Evolutionary conservation across 2,329 filamentous ascomycete genomes (phyloP).

Genomic region (Magnaporthiopsis rhizophila): DNA sequence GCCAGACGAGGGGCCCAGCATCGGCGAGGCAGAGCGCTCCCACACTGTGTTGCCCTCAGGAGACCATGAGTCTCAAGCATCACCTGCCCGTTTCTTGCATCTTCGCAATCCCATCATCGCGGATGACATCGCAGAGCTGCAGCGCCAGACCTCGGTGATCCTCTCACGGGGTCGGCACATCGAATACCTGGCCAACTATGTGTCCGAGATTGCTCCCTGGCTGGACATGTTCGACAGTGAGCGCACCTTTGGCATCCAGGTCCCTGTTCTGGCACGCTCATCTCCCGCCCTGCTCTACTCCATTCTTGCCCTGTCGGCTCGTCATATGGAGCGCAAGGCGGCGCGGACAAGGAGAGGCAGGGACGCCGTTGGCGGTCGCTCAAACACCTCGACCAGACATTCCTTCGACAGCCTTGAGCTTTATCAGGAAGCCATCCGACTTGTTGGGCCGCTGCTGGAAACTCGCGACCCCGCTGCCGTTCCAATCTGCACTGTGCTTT

Average conservation of each 20-base stretch:
- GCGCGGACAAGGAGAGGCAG: conserved; percentile 18
- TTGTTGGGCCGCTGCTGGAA: conserved; percentile 27
- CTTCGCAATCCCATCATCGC: not conserved
- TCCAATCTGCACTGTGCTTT: conserved; percentile 30
- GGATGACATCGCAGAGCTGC: conserved; percentile 8
- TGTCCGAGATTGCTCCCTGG: conserved; percentile 10
- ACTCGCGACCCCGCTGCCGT: conserved; percentile 24
- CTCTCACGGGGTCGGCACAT: conserved; percentile 26
- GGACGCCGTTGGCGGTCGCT: no score
- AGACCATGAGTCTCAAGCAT: not conserved
- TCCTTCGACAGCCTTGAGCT: conserved; percentile 45
- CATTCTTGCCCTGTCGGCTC: conserved; percentile 45
- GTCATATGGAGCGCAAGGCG: conserved; percentile 44
- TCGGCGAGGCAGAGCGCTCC: not conserved
- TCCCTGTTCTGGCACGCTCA: conserved; percentile 39
- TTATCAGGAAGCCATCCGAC: conserved; percentile 45
- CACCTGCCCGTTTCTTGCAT: not conserved
- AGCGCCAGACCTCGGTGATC: conserved; percentile 15
- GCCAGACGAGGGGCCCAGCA: conserved; percentile 15
- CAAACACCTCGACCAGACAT: conserved; percentile 11
- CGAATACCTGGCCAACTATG: conserved; percentile 28
- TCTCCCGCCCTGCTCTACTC: conserved; percentile 40
- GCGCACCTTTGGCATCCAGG: conserved; percentile 42
- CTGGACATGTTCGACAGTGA: conserved; percentile 30
- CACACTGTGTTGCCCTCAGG: not conserved